phyloP scores from a whole-genome alignment of 1,284 basidiomycete genomes.

The Cutaneotrichosporon sp. region DNA sequence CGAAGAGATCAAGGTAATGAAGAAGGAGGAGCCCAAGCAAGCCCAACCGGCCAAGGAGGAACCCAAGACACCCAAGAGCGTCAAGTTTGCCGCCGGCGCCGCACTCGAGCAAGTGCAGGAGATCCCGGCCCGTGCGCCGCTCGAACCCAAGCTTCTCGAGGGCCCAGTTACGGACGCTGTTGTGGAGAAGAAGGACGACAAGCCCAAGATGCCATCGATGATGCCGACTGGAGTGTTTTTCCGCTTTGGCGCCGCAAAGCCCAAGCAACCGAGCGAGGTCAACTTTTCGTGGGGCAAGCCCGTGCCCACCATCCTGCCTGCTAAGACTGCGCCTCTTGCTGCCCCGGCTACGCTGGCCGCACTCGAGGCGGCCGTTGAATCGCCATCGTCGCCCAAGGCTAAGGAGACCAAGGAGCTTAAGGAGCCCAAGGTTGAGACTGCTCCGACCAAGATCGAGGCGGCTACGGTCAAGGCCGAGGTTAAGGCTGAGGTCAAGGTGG shows the following conservation, averaged over 20 bases:
- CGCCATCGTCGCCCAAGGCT: background rate
- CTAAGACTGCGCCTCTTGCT: background rate
- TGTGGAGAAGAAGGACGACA: background rate
- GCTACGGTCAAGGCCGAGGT: background rate
- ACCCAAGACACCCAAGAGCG: constrained; percentile 1
- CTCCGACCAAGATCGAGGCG: background rate
- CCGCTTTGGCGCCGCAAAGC: background rate
- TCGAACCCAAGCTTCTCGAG: constrained; percentile 3
- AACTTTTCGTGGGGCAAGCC: constrained; percentile 1
- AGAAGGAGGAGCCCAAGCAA: background rate
- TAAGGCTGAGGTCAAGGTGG: background rate
- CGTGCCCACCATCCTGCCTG: background rate
- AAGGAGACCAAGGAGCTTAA: background rate
- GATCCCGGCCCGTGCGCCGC: background rate
- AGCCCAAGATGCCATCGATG: background rate
- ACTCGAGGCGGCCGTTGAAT: background rate
- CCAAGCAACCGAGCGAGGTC: background rate
- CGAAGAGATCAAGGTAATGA: background rate
- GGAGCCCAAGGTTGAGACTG: background rate
- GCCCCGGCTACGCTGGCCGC: background rate
- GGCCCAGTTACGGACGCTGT: background rate
- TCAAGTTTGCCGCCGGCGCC: constrained; percentile 2
- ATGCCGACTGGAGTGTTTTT: constrained; percentile 2
- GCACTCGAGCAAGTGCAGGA: constrained; percentile 3
- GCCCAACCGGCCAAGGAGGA: background rate